Evolutionary conservation across 2,329 filamentous ascomycete genomes (phyloP).

Genomic region (Colletotrichum ledebouriae): DNA sequence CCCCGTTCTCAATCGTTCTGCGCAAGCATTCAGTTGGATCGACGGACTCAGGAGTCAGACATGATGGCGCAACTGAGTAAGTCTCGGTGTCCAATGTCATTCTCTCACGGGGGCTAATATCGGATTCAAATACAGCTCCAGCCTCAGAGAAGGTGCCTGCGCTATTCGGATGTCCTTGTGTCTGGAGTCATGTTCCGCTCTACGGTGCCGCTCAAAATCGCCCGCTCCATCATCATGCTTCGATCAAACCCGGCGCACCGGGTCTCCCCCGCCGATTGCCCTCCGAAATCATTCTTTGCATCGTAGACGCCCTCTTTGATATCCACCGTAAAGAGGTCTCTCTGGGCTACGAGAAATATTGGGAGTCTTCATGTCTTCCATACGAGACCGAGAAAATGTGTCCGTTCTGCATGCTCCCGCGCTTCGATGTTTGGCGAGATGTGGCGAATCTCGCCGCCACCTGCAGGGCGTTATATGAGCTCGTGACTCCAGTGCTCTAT

Average conservation of each 20-base stretch:
- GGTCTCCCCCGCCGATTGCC: slow-evolving; percentile 30
- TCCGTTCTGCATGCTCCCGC: slow-evolving; percentile 41
- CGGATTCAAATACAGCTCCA: slow-evolving; percentile 7
- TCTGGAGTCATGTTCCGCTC: slow-evolving; percentile 40
- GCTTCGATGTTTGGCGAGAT: slow-evolving; percentile 39
- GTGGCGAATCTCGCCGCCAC: slow-evolving; percentile 37
- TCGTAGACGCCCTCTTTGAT: slow-evolving; percentile 39
- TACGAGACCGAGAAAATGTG: slow-evolving; percentile 35
- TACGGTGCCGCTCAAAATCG: slow-evolving; percentile 29
- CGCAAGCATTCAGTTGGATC: background rate
- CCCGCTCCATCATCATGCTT: slow-evolving; percentile 22
- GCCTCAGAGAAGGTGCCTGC: slow-evolving; percentile 33
- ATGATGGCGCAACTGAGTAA: slow-evolving; percentile 14
- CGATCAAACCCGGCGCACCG: slow-evolving; percentile 13
- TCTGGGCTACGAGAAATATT: slow-evolving; percentile 39
- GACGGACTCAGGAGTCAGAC: background rate
- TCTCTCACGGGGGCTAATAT: background rate
- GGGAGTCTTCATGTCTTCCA: slow-evolving; percentile 39
- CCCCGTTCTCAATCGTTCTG: background rate
- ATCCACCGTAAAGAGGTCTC: slow-evolving; percentile 28
- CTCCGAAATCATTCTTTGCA: slow-evolving; percentile 38
- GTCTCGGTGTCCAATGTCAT: background rate
- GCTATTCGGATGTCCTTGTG: slow-evolving; percentile 34
- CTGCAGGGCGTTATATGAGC: slow-evolving; percentile 28
- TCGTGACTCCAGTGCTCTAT: slow-evolving; percentile 36